Conservation (phyloP, 176 grass and related monocot species). For the Calamus simplicifolius region DNA sequence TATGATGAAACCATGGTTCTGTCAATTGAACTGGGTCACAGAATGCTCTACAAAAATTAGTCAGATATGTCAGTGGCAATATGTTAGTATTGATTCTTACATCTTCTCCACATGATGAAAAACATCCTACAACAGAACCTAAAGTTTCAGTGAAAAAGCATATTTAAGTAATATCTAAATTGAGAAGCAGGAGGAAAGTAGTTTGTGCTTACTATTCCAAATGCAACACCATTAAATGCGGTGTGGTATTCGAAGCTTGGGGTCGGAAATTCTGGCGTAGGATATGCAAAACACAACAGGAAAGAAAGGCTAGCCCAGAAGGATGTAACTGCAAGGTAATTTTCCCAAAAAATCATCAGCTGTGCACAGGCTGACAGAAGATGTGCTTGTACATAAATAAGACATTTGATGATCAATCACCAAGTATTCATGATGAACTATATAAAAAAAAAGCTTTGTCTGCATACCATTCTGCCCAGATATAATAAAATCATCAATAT, state of each 20-base stretch:
- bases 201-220: constrained; percentile 80
- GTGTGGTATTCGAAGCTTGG: constrained; percentile 94
- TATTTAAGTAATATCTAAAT: too few relatives aligned
- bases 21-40: too few relatives aligned
- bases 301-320: constrained; percentile 83
- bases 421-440: not conserved
- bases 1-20: too few relatives aligned
- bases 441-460: too few relatives aligned
- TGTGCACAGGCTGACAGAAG: not conserved
- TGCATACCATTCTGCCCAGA: constrained; percentile 73
- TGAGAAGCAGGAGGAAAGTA: not conserved
- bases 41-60: too few relatives aligned
- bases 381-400: not conserved
- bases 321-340: constrained; percentile 50
- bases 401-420: not conserved
- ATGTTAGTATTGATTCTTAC: too few relatives aligned
- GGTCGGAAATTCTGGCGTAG: constrained; percentile 77
- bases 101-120: too few relatives aligned
- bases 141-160: too few relatives aligned
- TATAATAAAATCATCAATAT: constrained; percentile 73
- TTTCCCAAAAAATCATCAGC: too few relatives aligned
- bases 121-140: too few relatives aligned
- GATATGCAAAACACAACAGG: constrained; percentile 79
- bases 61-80: too few relatives aligned
- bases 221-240: constrained; percentile 86